These are phyloP conservation scores for Syzygium jambos DNA, from an alignment of 345 rosid genomes.

Conservation along the genomic window DNA sequence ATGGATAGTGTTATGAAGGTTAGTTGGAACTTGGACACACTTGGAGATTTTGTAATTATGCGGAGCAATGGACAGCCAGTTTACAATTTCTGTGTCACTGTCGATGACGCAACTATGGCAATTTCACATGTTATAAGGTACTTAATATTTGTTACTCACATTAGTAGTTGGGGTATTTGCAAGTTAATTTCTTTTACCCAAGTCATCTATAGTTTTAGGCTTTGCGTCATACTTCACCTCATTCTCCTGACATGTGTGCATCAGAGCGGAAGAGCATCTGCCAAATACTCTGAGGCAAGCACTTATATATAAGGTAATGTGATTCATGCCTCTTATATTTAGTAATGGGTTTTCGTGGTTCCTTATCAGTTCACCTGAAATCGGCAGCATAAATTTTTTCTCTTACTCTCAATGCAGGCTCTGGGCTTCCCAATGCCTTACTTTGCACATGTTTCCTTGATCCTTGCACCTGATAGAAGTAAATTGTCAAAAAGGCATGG, in stretches of 20 bases:
- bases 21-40: slow-evolving; percentile 85
- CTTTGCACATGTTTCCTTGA: slow-evolving; percentile 89
- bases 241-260: slow-evolving; percentile 3
- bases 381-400: slow-evolving; percentile 3
- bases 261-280: slow-evolving; percentile 93
- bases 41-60: slow-evolving; percentile 94
- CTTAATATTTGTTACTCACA: not conserved
- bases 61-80: slow-evolving; percentile 96
- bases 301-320: slow-evolving; percentile 69
- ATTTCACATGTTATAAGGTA: slow-evolving; percentile 95
- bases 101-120: slow-evolving; percentile 97
- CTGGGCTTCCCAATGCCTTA: slow-evolving; percentile 81
- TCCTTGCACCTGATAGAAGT: slow-evolving; percentile 94
- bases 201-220: not conserved
- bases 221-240: not conserved
- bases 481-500: slow-evolving; percentile 93
- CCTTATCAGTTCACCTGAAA: not conserved
- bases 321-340: not conserved
- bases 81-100: slow-evolving; percentile 90
- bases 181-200: not conserved
- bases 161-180: not conserved
- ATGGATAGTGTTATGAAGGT: slow-evolving; percentile 75
- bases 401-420: slow-evolving; percentile 39
- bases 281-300: slow-evolving; percentile 94
- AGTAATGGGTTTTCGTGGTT: not conserved